Conservation (phyloP, 176 grass and related monocot species). For the Thalia dealbata region DNA sequence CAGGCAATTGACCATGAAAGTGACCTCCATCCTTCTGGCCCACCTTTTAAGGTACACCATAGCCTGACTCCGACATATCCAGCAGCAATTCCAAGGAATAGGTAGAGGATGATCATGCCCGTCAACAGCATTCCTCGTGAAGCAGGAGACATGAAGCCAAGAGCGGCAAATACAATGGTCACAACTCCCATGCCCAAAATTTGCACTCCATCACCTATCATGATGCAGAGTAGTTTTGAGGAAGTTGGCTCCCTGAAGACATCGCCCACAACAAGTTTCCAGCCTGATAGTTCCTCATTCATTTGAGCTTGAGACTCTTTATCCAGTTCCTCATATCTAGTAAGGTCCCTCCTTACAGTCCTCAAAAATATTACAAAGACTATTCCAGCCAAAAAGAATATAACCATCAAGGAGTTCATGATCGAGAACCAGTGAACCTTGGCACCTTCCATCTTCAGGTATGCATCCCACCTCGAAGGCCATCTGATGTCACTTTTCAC, state of each 20-base stretch:
- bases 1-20: constrained; percentile 5
- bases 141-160: constrained; percentile 11
- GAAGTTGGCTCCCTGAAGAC: constrained; percentile 1
- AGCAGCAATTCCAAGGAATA: not conserved
- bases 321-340: constrained; percentile 9
- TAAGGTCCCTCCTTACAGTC: constrained; percentile 8
- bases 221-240: not conserved
- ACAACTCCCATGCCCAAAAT: not conserved
- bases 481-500: constrained; percentile 7
- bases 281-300: not conserved
- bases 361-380: constrained; percentile 8
- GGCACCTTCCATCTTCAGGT: constrained; percentile 2
- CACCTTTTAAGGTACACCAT: not conserved
- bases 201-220: constrained; percentile 8
- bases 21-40: constrained; percentile 1
- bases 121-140: constrained; percentile 1
- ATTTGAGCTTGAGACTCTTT: constrained; percentile 11
- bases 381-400: constrained; percentile 7
- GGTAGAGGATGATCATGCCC: constrained; percentile 3
- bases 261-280: constrained; percentile 4
- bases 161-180: constrained; percentile 9
- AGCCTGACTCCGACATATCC: constrained; percentile 2
- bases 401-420: constrained; percentile 10
- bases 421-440: constrained; percentile 7
- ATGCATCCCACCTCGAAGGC: constrained; percentile 6